A percentile compares a stretch with the other conserved stretches of the same genome.
phyloP scores from a whole-genome alignment of 2,329 filamentous ascomycete species.

The Seiridium cupressi region DNA sequence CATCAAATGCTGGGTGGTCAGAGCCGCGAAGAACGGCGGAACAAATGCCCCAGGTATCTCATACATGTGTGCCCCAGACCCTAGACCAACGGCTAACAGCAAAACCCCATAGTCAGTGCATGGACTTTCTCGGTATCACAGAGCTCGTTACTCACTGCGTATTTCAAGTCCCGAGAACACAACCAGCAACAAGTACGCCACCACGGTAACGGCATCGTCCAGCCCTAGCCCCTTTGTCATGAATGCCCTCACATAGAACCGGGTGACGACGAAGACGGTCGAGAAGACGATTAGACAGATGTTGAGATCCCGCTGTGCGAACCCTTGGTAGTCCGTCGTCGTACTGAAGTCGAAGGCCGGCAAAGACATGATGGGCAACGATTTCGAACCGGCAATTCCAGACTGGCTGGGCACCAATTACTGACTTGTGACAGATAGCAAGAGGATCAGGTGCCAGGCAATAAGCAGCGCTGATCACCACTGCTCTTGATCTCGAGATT shows the following conservation, averaged over 20 bases:
- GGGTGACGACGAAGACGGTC: conserved; percentile 20
- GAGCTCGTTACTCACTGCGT: background rate
- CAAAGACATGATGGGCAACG: background rate
- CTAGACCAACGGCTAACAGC: conserved; percentile 17
- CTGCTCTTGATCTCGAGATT: background rate
- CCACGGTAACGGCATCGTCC: conserved; percentile 26
- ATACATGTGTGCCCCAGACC: background rate
- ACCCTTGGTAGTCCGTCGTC: conserved; percentile 13
- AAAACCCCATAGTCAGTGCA: background rate
- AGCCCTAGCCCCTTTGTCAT: conserved; percentile 27
- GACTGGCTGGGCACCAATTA: no score
- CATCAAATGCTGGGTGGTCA: conserved; percentile 19
- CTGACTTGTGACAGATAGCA: no score
- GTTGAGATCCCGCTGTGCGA: conserved; percentile 47
- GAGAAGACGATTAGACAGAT: conserved; percentile 35
- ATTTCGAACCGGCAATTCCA: background rate
- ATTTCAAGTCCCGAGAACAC: conserved; percentile 3
- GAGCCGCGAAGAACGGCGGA: conserved; percentile 13
- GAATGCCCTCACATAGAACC: conserved; percentile 25
- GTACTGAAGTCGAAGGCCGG: conserved; percentile 1
- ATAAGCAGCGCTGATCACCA: background rate
- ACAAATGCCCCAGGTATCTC: conserved; percentile 11
- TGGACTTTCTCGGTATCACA: background rate
- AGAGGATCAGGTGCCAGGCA: no score
- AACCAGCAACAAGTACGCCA: conserved; percentile 21